These are phyloP conservation scores for Podila clonocystis DNA, from an alignment of 192 early-diverging fungal species.

Conservation along the genomic window DNA sequence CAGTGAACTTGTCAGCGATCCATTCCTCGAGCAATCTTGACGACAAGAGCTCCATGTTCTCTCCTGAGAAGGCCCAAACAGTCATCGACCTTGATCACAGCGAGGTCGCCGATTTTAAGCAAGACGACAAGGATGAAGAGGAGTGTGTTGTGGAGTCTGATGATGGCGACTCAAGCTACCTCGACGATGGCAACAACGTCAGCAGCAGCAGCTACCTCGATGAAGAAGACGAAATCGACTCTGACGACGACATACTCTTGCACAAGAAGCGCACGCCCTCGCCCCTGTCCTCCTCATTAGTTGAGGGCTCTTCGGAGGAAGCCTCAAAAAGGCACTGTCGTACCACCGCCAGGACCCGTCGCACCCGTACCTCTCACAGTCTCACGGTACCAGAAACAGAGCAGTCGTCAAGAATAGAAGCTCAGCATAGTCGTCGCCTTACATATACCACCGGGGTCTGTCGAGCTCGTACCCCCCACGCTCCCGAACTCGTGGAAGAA, in stretches of 20 bases:
- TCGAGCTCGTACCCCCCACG: too few relatives aligned
- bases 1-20: background rate
- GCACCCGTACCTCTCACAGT: too few relatives aligned
- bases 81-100: background rate
- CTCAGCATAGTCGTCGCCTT: too few relatives aligned
- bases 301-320: too few relatives aligned
- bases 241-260: background rate
- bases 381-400: too few relatives aligned
- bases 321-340: too few relatives aligned
- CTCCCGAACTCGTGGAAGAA: too few relatives aligned
- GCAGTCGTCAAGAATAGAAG: too few relatives aligned
- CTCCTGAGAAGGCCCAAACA: background rate
- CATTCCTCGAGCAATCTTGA: background rate
- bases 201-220: background rate
- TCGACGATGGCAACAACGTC: background rate
- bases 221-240: background rate
- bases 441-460: too few relatives aligned
- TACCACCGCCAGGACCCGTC: too few relatives aligned
- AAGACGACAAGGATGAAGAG: background rate
- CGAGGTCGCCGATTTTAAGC: background rate
- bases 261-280: too few relatives aligned
- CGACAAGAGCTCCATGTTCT: background rate
- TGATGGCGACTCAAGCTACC: background rate
- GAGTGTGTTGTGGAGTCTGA: background rate
- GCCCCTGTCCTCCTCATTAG: too few relatives aligned